Percentiles rank a stretch among this genome's conserved stretches.
Conservation (phyloP, 2,329 filamentous ascomycete genomes). For the Cryphonectria radicalis region DNA sequence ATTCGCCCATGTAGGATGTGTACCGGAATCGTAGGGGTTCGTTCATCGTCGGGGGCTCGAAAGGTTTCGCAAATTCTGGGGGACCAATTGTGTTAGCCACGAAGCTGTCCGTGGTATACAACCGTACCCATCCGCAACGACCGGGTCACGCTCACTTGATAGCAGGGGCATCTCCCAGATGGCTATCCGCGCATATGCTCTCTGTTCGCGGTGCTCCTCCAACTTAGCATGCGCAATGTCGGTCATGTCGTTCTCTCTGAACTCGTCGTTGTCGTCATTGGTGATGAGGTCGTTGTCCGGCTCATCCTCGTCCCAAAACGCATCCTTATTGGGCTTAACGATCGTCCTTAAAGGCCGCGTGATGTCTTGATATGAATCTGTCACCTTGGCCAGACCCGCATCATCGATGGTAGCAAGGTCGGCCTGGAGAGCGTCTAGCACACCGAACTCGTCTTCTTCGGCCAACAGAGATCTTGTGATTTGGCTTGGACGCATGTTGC, state of each 20-base stretch:
- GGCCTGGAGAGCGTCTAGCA: slow-evolving; percentile 14
- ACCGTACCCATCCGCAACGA: not conserved
- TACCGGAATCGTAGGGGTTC: slow-evolving; percentile 91
- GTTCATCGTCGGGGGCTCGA: slow-evolving; percentile 67
- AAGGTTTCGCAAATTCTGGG: slow-evolving; percentile 85
- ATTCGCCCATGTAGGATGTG: slow-evolving; percentile 94
- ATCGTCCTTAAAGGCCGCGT: slow-evolving; percentile 32
- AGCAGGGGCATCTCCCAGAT: slow-evolving; percentile 97
- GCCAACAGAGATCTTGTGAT: slow-evolving; percentile 17
- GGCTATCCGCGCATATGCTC: slow-evolving; percentile 83
- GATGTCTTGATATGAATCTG: slow-evolving; percentile 22
- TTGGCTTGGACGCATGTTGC: slow-evolving; percentile 24
- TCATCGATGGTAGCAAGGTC: slow-evolving; percentile 28
- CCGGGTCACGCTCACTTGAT: slow-evolving; percentile 65
- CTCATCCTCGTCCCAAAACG: slow-evolving; percentile 57
- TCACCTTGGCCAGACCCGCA: slow-evolving; percentile 30
- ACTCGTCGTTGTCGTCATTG: slow-evolving; percentile 60
- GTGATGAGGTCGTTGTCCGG: slow-evolving; percentile 51
- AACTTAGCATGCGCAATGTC: slow-evolving; percentile 83
- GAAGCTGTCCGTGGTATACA: not conserved
- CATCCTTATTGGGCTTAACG: slow-evolving; percentile 37
- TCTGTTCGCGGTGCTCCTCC: slow-evolving; percentile 83
- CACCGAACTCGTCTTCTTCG: slow-evolving; percentile 19
- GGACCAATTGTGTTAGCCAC: slow-evolving; percentile 29
- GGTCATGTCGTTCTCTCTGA: slow-evolving; percentile 83